Evolutionary conservation across 495 filamentous ascomycete genomes (phyloP).

Genomic region (Xylaria telfairii): DNA sequence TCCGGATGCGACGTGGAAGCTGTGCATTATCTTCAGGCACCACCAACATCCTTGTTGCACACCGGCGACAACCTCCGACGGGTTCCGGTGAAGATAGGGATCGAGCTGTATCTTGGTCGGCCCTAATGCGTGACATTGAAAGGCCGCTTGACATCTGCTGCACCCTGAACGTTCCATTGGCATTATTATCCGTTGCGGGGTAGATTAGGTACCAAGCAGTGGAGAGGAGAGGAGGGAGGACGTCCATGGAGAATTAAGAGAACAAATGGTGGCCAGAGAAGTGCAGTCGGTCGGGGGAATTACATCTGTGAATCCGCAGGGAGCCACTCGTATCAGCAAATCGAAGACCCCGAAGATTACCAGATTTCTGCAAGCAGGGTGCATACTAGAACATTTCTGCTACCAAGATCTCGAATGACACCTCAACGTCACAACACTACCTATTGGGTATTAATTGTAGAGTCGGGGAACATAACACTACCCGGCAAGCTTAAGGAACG

Average conservation of each 20-base stretch:
- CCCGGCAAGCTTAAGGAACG: too few relatives aligned
- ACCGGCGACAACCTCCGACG: neutral
- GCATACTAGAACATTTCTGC: too few relatives aligned
- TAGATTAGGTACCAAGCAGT: neutral
- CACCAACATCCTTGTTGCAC: conserved; percentile 9
- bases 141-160: neutral
- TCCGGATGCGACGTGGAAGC: neutral
- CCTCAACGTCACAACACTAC: neutral
- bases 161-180: neutral
- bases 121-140: conserved; percentile 11
- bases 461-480: too few relatives aligned
- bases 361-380: neutral
- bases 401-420: neutral
- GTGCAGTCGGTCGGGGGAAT: neutral
- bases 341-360: neutral
- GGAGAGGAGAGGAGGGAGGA: neutral
- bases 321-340: neutral
- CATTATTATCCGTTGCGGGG: conserved; percentile 3
- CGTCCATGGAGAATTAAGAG: neutral
- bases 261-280: neutral
- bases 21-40: conserved; percentile 1
- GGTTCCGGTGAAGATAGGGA: neutral
- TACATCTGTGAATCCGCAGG: neutral
- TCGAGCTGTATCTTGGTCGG: neutral
- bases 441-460: neutral